Evolutionary conservation across 2,329 filamentous ascomycete species (phyloP).

Genomic region (Aspergillus eucalypticola): DNA sequence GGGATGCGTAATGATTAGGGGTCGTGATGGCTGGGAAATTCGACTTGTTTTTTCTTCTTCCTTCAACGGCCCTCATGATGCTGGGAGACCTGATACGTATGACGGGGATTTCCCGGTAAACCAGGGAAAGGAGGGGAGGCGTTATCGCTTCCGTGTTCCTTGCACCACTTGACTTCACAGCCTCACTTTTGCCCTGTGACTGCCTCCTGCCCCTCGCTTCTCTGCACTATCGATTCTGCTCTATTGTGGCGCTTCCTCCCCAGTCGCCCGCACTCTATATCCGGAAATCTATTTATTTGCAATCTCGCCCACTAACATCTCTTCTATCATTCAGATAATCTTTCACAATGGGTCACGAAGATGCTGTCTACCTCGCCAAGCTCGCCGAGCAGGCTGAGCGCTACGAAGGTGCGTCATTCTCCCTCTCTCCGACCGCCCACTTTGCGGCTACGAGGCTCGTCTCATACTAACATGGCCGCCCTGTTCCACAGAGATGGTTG

Average conservation of each 20-base stretch:
- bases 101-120: not conserved
- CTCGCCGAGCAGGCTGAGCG: slow-evolving; percentile 99
- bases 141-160: slow-evolving; percentile 18
- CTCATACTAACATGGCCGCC: slow-evolving; percentile 22
- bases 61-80: not conserved
- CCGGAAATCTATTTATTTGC: slow-evolving; percentile 4
- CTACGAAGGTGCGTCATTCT: slow-evolving; percentile 82
- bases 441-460: not conserved
- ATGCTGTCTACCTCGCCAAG: slow-evolving; percentile 99
- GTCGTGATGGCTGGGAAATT: not conserved
- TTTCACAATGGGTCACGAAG: slow-evolving; percentile 95
- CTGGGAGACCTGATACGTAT: not conserved
- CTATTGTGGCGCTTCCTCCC: slow-evolving; percentile 1
- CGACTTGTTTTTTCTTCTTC: not conserved
- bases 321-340: slow-evolving; percentile 24
- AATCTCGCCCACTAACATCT: slow-evolving; percentile 8
- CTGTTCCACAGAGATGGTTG: slow-evolving; percentile 80
- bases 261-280: not conserved
- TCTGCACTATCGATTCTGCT: slow-evolving; percentile 9
- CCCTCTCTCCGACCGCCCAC: not conserved
- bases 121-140: slow-evolving; percentile 12
- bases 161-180: slow-evolving; percentile 22
- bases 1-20: not conserved
- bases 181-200: slow-evolving; percentile 25
- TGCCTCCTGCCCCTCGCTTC: slow-evolving; percentile 21